Evolutionary conservation across 345 rosid species (phyloP), one percentile per base, ranked within the genome.

Genomic region (Eucalyptus shirleyi): DNA sequence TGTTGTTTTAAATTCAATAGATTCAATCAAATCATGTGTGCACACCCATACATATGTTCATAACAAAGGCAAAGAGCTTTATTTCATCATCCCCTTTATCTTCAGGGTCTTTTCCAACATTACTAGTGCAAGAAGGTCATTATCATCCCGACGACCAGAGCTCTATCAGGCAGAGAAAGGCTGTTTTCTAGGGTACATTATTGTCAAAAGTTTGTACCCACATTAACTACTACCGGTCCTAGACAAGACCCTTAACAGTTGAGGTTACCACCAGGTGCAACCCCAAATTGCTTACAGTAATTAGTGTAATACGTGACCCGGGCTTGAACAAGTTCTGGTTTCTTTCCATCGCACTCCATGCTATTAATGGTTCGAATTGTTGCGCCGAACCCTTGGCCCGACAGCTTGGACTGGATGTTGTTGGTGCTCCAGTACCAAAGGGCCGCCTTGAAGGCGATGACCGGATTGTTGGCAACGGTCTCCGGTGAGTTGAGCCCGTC

Each of bases 351-450:
- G 86, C 95, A 95, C 62, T 95, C 97, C 5, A 90, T 21, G 30
- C 95, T 92, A 59, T 94, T 95, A 53, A 95, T 93, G 87, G 93
- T 93, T 91, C 88, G 90, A 82, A 92, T 93, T 9, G 94, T 94
- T n/a, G 93, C 94, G 55, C 96, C 94, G 77, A 94, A 92, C 32
- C 96, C 96, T 90, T 93, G 94, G 91, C 69, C 90, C 6, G 88
- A 87, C 30, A 42, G 42, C 18, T 93, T 15, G 21, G 92, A 93
- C 5, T 93, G 90, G 50, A 91, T 90, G 80, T 89, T 92, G 28
- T 91, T 93, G 12, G 89, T 92, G 93, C 90, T 94, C 97, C 97
- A 95, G 89, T 90, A 95, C 97, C 96, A 94, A 13, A 95, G 51
- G 44, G 86, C 93, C 1, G 95, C 91, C 91, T 92, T 90, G 91